These are phyloP conservation scores for Avena atlantica DNA, from an alignment of 176 grass and related monocot genomes.

Conservation along the genomic window DNA sequence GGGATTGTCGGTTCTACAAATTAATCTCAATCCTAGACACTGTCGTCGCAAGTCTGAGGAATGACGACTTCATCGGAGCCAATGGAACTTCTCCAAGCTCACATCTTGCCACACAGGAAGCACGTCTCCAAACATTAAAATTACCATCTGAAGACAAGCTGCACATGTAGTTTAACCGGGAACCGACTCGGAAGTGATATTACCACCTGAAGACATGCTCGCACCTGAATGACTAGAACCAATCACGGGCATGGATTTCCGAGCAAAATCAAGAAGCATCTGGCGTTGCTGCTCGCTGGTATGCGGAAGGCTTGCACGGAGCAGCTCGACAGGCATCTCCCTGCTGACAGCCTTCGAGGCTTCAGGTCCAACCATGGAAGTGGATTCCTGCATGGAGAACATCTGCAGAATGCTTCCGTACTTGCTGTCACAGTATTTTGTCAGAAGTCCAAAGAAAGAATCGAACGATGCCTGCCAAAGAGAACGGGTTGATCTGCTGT, in stretches of 20 bases:
- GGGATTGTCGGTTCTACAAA: slow-evolving; percentile 22
- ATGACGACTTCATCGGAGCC: slow-evolving; percentile 23
- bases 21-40: slow-evolving; percentile 30
- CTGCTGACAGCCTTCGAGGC: slow-evolving; percentile 71
- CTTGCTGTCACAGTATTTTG: slow-evolving; percentile 86
- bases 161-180: slow-evolving; percentile 45
- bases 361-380: slow-evolving; percentile 58
- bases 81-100: slow-evolving; percentile 49
- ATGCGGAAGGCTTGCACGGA: slow-evolving; percentile 86
- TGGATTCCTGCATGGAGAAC: slow-evolving; percentile 57
- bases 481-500: slow-evolving; percentile 67
- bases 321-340: slow-evolving; percentile 88
- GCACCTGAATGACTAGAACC: slow-evolving; percentile 49
- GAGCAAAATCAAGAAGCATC: slow-evolving; percentile 76
- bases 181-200: slow-evolving; percentile 60
- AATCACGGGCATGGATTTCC: slow-evolving; percentile 61
- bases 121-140: slow-evolving; percentile 36
- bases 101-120: slow-evolving; percentile 9
- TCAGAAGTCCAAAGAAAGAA: slow-evolving; percentile 88
- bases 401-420: slow-evolving; percentile 90
- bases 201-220: slow-evolving; percentile 18
- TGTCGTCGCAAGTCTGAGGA: no score
- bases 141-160: slow-evolving; percentile 37
- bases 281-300: slow-evolving; percentile 83
- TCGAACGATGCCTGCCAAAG: slow-evolving; percentile 98